These are phyloP conservation scores for Plasmodium cynomolgi DNA, from an alignment of 169 alveolate genomes.

Conservation along the genomic window DNA sequence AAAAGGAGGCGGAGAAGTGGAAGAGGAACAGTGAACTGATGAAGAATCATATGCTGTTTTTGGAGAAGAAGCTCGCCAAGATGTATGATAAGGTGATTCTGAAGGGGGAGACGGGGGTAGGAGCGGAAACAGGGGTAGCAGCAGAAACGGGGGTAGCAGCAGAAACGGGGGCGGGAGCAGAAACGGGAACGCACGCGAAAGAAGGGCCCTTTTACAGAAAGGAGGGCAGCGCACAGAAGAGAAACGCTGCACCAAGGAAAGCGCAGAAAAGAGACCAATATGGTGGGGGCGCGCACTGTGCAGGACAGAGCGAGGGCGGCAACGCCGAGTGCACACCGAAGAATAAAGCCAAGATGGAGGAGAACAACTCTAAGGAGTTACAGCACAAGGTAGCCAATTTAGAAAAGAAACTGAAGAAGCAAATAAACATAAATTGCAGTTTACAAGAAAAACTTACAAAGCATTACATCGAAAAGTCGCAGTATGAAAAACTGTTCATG, in stretches of 20 bases:
- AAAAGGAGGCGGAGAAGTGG: constrained; percentile 76
- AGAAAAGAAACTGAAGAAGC: constrained; percentile 72
- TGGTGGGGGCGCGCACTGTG: background rate
- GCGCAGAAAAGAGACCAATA: background rate
- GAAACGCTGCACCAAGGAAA: background rate
- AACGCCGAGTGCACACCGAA: background rate
- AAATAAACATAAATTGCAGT: constrained; percentile 54
- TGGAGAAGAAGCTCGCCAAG: constrained; percentile 55
- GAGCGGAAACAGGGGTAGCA: background rate
- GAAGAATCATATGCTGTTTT: constrained; percentile 60
- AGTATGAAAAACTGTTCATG: constrained; percentile 56
- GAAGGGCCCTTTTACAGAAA: background rate
- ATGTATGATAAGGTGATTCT: constrained; percentile 40
- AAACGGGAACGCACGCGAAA: background rate
- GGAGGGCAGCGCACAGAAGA: constrained; percentile 13
- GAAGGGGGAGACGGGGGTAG: constrained; percentile 2
- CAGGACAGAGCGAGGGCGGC: background rate
- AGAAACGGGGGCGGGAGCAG: background rate
- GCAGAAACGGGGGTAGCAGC: background rate
- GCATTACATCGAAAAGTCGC: constrained; percentile 60
- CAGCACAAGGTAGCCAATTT: constrained; percentile 31
- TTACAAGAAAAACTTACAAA: constrained; percentile 61
- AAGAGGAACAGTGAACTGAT: constrained; percentile 69
- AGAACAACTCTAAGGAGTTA: constrained; percentile 14
- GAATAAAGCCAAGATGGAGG: constrained; percentile 1